Evolutionary conservation across 2,329 filamentous ascomycete species (phyloP), one percentile per base, ranked within the genome.

Genomic region (Gnomoniopsis sp.): DNA sequence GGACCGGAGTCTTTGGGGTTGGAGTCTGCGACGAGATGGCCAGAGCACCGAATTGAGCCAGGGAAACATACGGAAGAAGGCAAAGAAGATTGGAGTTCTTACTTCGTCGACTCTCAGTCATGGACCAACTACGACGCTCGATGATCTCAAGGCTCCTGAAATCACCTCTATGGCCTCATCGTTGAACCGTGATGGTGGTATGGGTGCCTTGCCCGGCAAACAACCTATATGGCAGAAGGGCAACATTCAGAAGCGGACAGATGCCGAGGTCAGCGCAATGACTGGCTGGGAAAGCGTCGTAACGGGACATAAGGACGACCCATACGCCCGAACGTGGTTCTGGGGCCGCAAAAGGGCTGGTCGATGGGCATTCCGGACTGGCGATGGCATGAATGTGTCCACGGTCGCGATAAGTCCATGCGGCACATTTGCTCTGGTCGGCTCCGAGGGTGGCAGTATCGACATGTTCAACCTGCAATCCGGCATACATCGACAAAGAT

Each of bases 391-490:
- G n/a, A 84, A 91, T 67, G 93, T 96, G 60, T 85, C 89, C 64
- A 93, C 90, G 55, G 91, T 99, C 21, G 85, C 92, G 12, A 88
- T 99, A 61, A 96, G 91, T 55, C 84, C 91, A 1, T 99, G 95
- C 68, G 95, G 95, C 58, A 97, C 90, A 1, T 99, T 99, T 77
- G 93, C 93, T 2, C 75, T 98, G 4, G 81, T 99, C 22, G 95
- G 95, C 1, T 97, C 93, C 1, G 86, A 85, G 33, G 86, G 83
- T 41, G 95, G 95, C 46, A 85, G 86, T 36, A 87, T 99, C 57
- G 92, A 97, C 71, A 93, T 96, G 88, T 98, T 90, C 82, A 99
- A 99, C 71, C 78, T 99, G 59, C 95, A 99, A 72, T 98, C 95
- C 48, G 95, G 95, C 48, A 79, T 88, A 21, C 91, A 96, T 72